These are phyloP conservation scores for Penicillium concentricum DNA, from an alignment of 2,329 filamentous ascomycete genomes.

Conservation along the genomic window DNA sequence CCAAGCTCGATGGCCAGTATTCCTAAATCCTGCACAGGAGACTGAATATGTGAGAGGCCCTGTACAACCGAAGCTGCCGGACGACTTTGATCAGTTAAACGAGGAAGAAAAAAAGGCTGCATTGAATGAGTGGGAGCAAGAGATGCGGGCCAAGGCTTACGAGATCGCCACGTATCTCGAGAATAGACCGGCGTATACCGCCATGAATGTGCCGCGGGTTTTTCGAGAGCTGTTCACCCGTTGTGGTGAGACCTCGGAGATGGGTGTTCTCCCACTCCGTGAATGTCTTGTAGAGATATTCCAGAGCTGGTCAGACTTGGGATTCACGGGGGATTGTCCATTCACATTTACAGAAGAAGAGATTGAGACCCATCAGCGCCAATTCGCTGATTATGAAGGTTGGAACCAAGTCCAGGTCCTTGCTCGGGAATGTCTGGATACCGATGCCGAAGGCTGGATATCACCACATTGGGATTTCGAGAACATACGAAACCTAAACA, in stretches of 20 bases:
- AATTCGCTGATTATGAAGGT: not conserved
- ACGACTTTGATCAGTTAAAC: not conserved
- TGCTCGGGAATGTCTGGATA: not conserved
- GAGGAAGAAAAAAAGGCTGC: not conserved
- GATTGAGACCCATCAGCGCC: not conserved
- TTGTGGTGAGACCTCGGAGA: not conserved
- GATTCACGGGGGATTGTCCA: not conserved
- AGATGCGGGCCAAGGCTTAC: not conserved
- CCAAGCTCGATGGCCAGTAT: not conserved
- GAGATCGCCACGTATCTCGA: not conserved
- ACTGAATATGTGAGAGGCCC: not conserved
- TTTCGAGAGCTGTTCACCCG: not conserved
- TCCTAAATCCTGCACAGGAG: not conserved
- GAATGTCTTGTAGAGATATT: not conserved
- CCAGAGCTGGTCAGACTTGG: not conserved
- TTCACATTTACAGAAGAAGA: not conserved
- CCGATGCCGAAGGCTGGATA: not conserved
- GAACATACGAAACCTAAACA: not conserved
- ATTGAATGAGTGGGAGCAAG: not conserved
- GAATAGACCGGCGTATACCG: not conserved
- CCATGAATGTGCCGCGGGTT: not conserved
- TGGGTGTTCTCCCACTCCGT: not conserved
- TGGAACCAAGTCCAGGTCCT: not conserved
- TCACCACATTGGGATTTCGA: not conserved
- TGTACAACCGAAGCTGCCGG: slow-evolving; percentile 36